Conservation (phyloP, 1,139 yeast species). For the Candida sp. region DNA sequence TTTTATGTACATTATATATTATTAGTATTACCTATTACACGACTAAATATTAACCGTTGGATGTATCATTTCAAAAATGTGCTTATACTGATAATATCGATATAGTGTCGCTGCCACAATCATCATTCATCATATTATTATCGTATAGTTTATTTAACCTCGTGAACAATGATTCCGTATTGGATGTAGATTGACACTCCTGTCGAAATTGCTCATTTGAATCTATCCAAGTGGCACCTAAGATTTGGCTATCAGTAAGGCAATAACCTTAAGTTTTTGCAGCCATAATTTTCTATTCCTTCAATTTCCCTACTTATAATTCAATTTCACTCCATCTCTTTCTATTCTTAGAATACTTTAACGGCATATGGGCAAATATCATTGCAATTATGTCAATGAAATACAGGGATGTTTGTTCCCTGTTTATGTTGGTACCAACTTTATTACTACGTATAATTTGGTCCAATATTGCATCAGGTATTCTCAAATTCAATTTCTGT, state of each 20-base stretch:
- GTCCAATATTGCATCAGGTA: background rate
- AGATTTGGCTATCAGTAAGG: background rate
- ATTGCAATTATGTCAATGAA: background rate
- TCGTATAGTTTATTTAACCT: background rate
- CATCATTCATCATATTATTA: background rate
- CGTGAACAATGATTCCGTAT: background rate
- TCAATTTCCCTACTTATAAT: background rate
- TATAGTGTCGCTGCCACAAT: background rate
- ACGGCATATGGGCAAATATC: background rate
- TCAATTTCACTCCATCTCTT: background rate
- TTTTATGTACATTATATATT: background rate
- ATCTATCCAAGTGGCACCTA: background rate
- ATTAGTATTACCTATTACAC: too few species aligned
- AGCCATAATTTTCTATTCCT: background rate
- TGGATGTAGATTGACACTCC: background rate
- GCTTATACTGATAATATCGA: background rate
- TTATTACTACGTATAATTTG: background rate
- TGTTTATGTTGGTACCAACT: background rate
- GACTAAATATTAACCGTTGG: too few species aligned
- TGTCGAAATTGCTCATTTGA: background rate
- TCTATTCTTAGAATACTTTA: background rate
- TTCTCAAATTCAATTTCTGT: conserved; percentile 2
- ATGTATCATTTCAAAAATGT: background rate
- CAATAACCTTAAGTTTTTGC: background rate
- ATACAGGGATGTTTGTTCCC: background rate